These are phyloP conservation scores for Alternaria longipes DNA, from an alignment of 2,329 filamentous ascomycete species.

Conservation along the genomic window DNA sequence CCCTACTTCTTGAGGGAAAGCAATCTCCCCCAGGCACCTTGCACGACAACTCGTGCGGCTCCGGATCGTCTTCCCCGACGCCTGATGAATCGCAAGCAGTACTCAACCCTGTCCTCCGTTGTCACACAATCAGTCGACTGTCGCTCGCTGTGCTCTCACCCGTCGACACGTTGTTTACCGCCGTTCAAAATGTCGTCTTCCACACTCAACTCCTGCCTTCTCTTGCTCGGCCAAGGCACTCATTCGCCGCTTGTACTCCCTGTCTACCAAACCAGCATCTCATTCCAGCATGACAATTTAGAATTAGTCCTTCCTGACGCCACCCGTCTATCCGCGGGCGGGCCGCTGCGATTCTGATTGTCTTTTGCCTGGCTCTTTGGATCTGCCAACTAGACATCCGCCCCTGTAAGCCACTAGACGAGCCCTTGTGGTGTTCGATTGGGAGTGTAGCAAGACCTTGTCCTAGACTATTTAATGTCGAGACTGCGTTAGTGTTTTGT, in stretches of 20 bases:
- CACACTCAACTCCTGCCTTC: constrained; percentile 17
- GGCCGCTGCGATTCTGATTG: constrained; percentile 48
- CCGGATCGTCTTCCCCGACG: constrained; percentile 27
- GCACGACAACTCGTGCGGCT: constrained; percentile 18
- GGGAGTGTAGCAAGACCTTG: constrained; percentile 14
- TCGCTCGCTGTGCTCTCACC: constrained; percentile 23
- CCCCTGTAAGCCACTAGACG: constrained; percentile 30
- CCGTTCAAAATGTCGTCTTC: constrained; percentile 11
- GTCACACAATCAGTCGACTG: constrained; percentile 28
- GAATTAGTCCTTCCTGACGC: constrained; percentile 34
- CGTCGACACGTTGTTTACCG: constrained; percentile 43
- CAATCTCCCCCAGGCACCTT: constrained; percentile 23
- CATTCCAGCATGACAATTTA: constrained; percentile 38
- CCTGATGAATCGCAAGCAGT: constrained; percentile 16
- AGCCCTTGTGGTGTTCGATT: constrained; percentile 1
- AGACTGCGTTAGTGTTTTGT: constrained; percentile 33
- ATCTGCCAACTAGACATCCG: constrained; percentile 38
- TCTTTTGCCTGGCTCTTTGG: constrained; percentile 27
- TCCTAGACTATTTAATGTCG: constrained; percentile 40
- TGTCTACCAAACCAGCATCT: constrained; percentile 29
- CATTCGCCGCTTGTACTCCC: constrained; percentile 30
- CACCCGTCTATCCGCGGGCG: constrained; percentile 50
- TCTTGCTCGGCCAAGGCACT: constrained; percentile 24
- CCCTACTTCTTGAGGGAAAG: constrained; percentile 18
- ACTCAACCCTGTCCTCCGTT: constrained; percentile 26